A percentile compares a stretch with the other conserved stretches of the same genome.
These are phyloP conservation scores for Phytophthora hibernalis DNA, from an alignment of 352 stramenopile species.

Conservation along the genomic window DNA sequence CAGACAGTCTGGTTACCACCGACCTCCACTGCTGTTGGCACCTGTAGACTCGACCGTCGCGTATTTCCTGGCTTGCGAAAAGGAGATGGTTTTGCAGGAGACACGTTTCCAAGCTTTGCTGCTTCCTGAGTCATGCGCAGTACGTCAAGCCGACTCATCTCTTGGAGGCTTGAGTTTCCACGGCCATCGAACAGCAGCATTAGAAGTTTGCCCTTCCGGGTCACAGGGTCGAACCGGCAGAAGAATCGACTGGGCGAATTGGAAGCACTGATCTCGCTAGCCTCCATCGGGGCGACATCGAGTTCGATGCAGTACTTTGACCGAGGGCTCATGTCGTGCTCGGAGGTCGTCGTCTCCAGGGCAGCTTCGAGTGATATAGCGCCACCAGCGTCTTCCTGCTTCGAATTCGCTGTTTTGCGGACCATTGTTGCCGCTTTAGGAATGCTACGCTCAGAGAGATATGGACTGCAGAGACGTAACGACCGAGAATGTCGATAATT, in stretches of 20 bases:
- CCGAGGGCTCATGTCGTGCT: slow-evolving; percentile 29
- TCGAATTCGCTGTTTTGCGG: slow-evolving; percentile 15
- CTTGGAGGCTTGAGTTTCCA: slow-evolving; percentile 51
- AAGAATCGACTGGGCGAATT: slow-evolving; percentile 39
- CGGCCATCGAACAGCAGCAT: slow-evolving; percentile 58
- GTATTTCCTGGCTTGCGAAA: slow-evolving; percentile 7
- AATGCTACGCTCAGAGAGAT: background rate
- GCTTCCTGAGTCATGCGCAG: slow-evolving; percentile 66
- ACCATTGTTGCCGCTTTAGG: slow-evolving; percentile 9
- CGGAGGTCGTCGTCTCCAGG: slow-evolving; percentile 21
- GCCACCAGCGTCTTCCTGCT: slow-evolving; percentile 6
- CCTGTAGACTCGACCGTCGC: slow-evolving; percentile 3
- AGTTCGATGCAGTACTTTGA: slow-evolving; percentile 36
- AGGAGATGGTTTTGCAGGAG: slow-evolving; percentile 7
- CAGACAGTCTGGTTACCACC: slow-evolving; percentile 15
- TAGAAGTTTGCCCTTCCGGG: slow-evolving; percentile 35
- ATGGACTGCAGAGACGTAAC: background rate
- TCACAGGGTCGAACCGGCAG: slow-evolving; percentile 46
- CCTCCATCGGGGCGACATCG: slow-evolving; percentile 23
- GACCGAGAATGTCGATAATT: background rate
- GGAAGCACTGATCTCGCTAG: slow-evolving; percentile 31
- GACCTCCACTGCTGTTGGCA: slow-evolving; percentile 5
- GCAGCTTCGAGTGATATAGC: slow-evolving; percentile 11
- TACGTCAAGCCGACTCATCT: slow-evolving; percentile 61
- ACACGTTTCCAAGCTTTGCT: slow-evolving; percentile 30